Evolutionary conservation across 2,329 filamentous ascomycete species (phyloP).

Genomic region (Zymoseptoria pseudotritici): DNA sequence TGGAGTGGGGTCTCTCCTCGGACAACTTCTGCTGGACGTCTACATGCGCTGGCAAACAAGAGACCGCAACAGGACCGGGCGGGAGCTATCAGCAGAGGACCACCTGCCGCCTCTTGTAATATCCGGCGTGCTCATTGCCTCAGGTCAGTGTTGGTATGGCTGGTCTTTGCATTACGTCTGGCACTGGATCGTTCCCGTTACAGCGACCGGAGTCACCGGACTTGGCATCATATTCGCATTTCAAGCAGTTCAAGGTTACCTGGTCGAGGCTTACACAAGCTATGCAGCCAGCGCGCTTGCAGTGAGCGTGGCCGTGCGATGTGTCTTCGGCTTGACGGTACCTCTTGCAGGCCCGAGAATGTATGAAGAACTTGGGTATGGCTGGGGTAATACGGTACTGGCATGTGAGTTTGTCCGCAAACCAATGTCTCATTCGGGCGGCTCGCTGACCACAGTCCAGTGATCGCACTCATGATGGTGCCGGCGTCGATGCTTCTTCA

Average conservation of each 20-base stretch:
- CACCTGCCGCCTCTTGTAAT: not conserved
- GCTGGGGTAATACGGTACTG: constrained; percentile 39
- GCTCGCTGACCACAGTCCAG: not conserved
- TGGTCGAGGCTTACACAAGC: constrained; percentile 54
- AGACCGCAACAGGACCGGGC: not conserved
- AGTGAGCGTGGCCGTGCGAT: constrained; percentile 54
- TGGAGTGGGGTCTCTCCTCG: constrained; percentile 6
- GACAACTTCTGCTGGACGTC: constrained; percentile 1
- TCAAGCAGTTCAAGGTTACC: constrained; percentile 36
- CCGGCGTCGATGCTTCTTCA: not conserved
- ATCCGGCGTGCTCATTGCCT: not conserved
- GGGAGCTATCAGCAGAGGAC: not conserved
- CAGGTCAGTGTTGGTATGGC: not conserved
- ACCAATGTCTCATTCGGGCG: not conserved
- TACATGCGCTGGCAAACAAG: not conserved
- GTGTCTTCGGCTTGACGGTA: constrained; percentile 2
- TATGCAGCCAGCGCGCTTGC: constrained; percentile 59
- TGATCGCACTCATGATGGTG: not conserved
- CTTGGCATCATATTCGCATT: not conserved
- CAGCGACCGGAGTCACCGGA: not conserved
- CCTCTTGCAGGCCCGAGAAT: constrained; percentile 26
- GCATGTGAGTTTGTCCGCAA: constrained; percentile 19
- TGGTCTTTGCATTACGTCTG: not conserved
- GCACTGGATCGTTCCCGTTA: not conserved
- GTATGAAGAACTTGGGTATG: constrained; percentile 35